phyloP scores from a whole-genome alignment of 176 grass and related monocot genomes.

The Alopecurus myosuroides region DNA sequence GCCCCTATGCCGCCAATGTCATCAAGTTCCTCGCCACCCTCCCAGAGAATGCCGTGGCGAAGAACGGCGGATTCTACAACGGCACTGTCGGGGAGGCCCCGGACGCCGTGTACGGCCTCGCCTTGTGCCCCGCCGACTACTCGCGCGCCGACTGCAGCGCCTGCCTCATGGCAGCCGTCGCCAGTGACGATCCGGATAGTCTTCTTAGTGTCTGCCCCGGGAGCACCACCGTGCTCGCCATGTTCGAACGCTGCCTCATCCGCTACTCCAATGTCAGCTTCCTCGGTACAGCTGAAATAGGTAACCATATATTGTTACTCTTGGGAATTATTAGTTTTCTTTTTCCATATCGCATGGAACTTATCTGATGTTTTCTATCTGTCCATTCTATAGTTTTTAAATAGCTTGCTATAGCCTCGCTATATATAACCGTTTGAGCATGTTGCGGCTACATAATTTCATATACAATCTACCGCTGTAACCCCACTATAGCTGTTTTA shows the following conservation, averaged over 20 bases:
- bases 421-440: too few relatives aligned
- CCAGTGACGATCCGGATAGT: neutral
- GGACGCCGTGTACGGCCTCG: neutral
- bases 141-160: neutral
- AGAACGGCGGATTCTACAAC: neutral
- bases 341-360: too few relatives aligned
- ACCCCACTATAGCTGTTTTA: too few relatives aligned
- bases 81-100: neutral
- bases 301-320: neutral
- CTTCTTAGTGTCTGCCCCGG: neutral
- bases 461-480: too few relatives aligned
- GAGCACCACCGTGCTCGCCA: neutral
- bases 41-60: neutral
- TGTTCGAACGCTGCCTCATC: slow-evolving; percentile 7
- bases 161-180: neutral
- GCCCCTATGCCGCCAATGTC: neutral
- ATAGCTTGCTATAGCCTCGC: too few relatives aligned
- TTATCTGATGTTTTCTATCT: too few relatives aligned
- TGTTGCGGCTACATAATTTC: too few relatives aligned
- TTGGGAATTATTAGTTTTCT: too few relatives aligned
- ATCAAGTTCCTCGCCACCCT: neutral
- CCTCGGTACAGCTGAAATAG: neutral
- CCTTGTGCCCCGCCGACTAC: neutral
- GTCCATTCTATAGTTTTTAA: too few relatives aligned
- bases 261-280: neutral